Conservation (phyloP, 2,329 filamentous ascomycete species). For the Fusarium lateritium region DNA sequence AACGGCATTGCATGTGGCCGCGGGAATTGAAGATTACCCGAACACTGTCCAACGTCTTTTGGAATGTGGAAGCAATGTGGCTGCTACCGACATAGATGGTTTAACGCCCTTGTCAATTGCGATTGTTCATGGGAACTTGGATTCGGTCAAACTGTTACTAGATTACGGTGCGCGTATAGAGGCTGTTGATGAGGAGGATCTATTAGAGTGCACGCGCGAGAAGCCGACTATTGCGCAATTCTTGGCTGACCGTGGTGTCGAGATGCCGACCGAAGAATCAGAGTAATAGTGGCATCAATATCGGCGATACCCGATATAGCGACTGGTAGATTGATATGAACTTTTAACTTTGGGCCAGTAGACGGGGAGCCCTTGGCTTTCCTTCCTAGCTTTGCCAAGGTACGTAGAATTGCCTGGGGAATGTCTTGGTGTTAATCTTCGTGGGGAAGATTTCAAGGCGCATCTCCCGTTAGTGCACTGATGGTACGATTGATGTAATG, state of each 20-base stretch:
- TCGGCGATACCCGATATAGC: too few relatives aligned
- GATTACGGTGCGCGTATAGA: conserved; percentile 5
- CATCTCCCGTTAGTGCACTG: too few relatives aligned
- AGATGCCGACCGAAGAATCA: conserved; percentile 1
- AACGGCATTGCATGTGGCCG: conserved; percentile 17
- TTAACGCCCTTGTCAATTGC: conserved; percentile 2
- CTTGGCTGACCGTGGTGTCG: not conserved
- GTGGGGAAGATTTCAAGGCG: too few relatives aligned
- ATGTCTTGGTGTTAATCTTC: too few relatives aligned
- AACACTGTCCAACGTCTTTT: not conserved
- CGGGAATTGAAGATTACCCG: not conserved
- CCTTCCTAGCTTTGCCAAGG: too few relatives aligned
- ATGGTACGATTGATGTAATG: too few relatives aligned
- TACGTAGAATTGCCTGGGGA: too few relatives aligned
- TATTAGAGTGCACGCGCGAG: not conserved
- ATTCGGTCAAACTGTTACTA: conserved; percentile 10
- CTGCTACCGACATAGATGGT: not conserved
- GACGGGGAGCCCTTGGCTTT: too few relatives aligned
- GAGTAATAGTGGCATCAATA: too few relatives aligned
- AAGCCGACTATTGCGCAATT: not conserved
- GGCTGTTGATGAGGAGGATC: conserved; percentile 6
- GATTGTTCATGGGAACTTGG: not conserved
- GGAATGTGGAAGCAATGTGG: conserved; percentile 1
- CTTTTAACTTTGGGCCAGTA: too few relatives aligned
- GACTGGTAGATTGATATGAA: too few relatives aligned